phyloP scores from a whole-genome alignment of 345 rosid species.

The Dipteronia dyeriana region DNA sequence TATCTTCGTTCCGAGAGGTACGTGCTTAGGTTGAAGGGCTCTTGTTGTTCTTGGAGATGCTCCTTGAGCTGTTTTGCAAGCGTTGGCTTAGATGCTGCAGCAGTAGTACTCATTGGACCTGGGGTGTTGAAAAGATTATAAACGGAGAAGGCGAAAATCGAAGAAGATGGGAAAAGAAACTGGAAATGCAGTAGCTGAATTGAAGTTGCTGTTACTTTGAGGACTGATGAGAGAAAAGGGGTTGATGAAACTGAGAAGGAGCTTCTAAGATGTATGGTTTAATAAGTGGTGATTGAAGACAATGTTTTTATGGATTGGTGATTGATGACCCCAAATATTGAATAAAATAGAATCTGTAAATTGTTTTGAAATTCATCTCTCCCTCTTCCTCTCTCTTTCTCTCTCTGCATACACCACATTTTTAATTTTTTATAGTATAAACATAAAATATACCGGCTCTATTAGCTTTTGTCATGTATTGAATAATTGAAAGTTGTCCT shows the following conservation, averaged over 20 bases:
- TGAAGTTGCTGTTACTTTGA: not conserved
- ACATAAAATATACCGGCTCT: not conserved
- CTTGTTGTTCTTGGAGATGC: conserved; percentile 40
- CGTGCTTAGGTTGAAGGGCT: conserved; percentile 34
- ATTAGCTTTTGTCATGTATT: not conserved
- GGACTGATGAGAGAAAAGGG: not conserved
- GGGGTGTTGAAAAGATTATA: not conserved
- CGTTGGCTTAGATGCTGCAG: not conserved
- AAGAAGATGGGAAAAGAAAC: not conserved
- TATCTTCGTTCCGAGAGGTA: conserved; percentile 31
- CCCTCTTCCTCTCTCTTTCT: not conserved
- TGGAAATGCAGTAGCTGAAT: not conserved
- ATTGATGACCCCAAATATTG: conserved; percentile 15
- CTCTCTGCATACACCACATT: not conserved
- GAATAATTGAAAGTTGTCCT: conserved; percentile 14
- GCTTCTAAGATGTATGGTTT: conserved; percentile 11
- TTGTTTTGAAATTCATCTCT: conserved; percentile 8
- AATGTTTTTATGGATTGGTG: conserved; percentile 5
- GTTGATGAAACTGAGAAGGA: conserved; percentile 8
- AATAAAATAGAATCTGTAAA: conserved; percentile 5
- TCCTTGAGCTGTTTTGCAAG: conserved; percentile 30
- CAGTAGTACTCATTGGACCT: conserved; percentile 27
- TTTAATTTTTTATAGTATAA: not conserved
- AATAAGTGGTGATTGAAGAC: conserved; percentile 16
- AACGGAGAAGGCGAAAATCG: not conserved